Evolutionary conservation across 257 asterid species (phyloP), one percentile per base, ranked within the genome.

Genomic region (Solanum raphanifolium): DNA sequence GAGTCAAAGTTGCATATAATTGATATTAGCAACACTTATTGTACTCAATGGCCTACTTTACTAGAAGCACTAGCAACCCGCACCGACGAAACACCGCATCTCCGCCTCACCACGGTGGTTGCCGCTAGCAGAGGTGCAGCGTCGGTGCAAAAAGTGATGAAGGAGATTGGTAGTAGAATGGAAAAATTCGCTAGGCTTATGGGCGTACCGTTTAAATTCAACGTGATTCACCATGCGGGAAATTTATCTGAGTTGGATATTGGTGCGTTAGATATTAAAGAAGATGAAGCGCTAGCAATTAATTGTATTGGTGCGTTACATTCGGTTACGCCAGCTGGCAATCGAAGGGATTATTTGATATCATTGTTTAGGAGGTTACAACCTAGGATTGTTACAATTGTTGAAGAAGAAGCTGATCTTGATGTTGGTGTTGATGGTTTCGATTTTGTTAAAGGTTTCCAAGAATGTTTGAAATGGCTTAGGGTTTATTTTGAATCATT

Each of bases 41-140:
- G 99, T 92, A 96, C 99, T 3, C 99, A 97, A 93, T 97, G 99
- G 99, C 99, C 99, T 11, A 97, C 99, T 78, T 87, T 97, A 21
- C 91, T 97, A 0, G 99, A 97, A 91, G 98, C 99, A n/a, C 91
- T 97, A 35, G 99, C 99, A 27, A 97, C 99, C 1, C 90, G 98
- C 4, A 89, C 93, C 0, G 98, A 96, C 46, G 99, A 97, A n/a
- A 95, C 99, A 5, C 99, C 99, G 9, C 96, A 94, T 21, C 93
- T 97, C 25, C 92, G 94, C 38, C 87, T 97, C 91, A 95, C 99
- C 82, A 88, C 98, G 46, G 97, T 97, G 84, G 95, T 96, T 1
- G 89, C 90, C 7, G 88, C 88, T 16, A 92, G 91, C 21, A 92
- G 87, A 0, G 92, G 84, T 0, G 86, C 87, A 13, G 90, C 93